These are phyloP conservation scores for Vickermania spadyakhi DNA, from an alignment of 208 protist genomes.

Conservation along the genomic window DNA sequence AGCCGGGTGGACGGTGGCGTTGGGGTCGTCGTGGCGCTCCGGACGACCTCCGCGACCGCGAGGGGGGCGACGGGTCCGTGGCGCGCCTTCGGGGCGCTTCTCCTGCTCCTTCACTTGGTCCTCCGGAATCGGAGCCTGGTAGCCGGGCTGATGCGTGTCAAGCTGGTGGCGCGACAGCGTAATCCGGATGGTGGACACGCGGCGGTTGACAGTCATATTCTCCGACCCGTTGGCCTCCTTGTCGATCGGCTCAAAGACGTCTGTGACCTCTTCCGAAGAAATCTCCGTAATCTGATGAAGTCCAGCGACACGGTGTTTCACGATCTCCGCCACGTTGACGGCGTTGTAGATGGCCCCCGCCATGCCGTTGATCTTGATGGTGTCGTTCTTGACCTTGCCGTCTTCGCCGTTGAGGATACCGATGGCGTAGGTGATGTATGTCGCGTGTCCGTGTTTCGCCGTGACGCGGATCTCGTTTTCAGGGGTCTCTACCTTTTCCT, in stretches of 20 bases:
- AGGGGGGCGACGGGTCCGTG: conserved; percentile 5
- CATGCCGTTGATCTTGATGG: conserved; percentile 86
- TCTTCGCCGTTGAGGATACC: conserved; percentile 77
- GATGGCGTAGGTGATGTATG: conserved; percentile 88
- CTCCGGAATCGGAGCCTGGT: conserved; percentile 86
- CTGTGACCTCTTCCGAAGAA: conserved; percentile 63
- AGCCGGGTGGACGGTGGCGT: conserved; percentile 14
- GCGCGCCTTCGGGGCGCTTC: conserved; percentile 4
- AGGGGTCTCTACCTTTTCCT: conserved; percentile 39
- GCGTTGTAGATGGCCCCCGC: conserved; percentile 85
- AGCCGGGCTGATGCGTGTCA: conserved; percentile 78
- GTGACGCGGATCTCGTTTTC: conserved; percentile 88
- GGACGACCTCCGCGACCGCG: conserved; percentile 3
- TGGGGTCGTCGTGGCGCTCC: conserved; percentile 13
- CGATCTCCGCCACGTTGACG: conserved; percentile 89
- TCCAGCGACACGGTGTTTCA: conserved; percentile 85
- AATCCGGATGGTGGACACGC: conserved; percentile 85
- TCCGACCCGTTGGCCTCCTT: conserved; percentile 43
- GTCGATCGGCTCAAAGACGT: conserved; percentile 87
- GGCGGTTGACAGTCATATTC: conserved; percentile 66
- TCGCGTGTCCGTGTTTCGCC: conserved; percentile 63
- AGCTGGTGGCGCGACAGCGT: conserved; percentile 82
- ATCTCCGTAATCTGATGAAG: conserved; percentile 90
- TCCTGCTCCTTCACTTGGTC: conserved; percentile 84
- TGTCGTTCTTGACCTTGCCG: conserved; percentile 72